These are phyloP conservation scores for Colletotrichum caudatum DNA, from an alignment of 2,329 filamentous ascomycete genomes.

Conservation along the genomic window DNA sequence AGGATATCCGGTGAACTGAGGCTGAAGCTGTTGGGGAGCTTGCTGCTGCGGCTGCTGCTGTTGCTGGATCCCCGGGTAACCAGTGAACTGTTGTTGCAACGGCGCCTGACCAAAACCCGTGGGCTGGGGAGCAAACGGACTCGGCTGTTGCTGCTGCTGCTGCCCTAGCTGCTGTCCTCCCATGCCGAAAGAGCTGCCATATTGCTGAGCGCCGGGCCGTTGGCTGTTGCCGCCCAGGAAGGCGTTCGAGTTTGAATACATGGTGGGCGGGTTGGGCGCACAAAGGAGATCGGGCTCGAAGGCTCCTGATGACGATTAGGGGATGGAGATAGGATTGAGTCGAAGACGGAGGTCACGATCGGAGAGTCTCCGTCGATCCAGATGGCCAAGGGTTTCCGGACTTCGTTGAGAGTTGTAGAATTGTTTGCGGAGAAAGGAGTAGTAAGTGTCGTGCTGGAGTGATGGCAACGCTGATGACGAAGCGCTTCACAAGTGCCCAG, in stretches of 20 bases:
- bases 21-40: slow-evolving; percentile 67
- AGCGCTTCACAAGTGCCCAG: slow-evolving; percentile 43
- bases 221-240: slow-evolving; percentile 85
- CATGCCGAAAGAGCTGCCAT: slow-evolving; percentile 63
- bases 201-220: slow-evolving; percentile 75
- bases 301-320: slow-evolving; percentile 33
- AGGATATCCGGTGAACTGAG: slow-evolving; percentile 59
- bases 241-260: slow-evolving; percentile 92
- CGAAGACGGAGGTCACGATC: slow-evolving; percentile 21
- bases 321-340: slow-evolving; percentile 16
- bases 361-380: slow-evolving; percentile 31
- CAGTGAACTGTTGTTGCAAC: slow-evolving; percentile 70
- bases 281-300: slow-evolving; percentile 31
- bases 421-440: not conserved
- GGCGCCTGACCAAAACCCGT: slow-evolving; percentile 70
- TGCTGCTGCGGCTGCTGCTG: slow-evolving; percentile 65
- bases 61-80: slow-evolving; percentile 68
- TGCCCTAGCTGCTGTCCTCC: slow-evolving; percentile 59
- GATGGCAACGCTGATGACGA: slow-evolving; percentile 42
- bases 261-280: slow-evolving; percentile 54
- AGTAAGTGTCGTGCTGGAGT: slow-evolving; percentile 16
- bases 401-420: not conserved
- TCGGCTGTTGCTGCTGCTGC: slow-evolving; percentile 64
- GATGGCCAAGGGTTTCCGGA: slow-evolving; percentile 1
- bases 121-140: slow-evolving; percentile 68